phyloP scores from a whole-genome alignment of 2,329 filamentous ascomycete species.

The Stemphylium vesicarium region DNA sequence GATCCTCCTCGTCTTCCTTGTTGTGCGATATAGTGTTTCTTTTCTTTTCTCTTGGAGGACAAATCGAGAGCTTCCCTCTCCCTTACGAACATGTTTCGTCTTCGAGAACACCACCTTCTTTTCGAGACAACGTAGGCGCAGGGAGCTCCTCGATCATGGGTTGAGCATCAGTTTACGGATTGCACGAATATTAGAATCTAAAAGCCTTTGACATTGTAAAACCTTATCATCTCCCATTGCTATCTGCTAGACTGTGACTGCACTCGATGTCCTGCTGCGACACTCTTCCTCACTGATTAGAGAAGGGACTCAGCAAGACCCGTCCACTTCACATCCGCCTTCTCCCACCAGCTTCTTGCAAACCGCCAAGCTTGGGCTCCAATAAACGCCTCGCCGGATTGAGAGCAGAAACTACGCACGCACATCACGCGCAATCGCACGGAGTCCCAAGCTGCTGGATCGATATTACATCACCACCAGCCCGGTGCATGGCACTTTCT shows the following conservation, averaged over 20 bases:
- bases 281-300: background rate
- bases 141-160: constrained; percentile 37
- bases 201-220: background rate
- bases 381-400: background rate
- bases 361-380: background rate
- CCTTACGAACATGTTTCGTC: constrained; percentile 11
- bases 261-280: background rate
- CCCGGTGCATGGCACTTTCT: no score
- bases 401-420: no score
- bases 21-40: background rate
- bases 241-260: background rate
- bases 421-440: no score
- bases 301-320: no score
- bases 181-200: constrained; percentile 5
- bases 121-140: constrained; percentile 33
- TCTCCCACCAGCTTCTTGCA: background rate
- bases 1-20: background rate
- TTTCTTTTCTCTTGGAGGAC: background rate
- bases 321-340: background rate
- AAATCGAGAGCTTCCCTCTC: constrained; percentile 1
- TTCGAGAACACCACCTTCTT: constrained; percentile 6
- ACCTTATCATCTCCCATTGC: background rate
- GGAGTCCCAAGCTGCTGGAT: no score
- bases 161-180: constrained; percentile 41
- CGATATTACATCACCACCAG: no score